Base-by-base conservation (phyloP, 176 grass and related monocot species). In the Oryza glumipatula region DNA sequence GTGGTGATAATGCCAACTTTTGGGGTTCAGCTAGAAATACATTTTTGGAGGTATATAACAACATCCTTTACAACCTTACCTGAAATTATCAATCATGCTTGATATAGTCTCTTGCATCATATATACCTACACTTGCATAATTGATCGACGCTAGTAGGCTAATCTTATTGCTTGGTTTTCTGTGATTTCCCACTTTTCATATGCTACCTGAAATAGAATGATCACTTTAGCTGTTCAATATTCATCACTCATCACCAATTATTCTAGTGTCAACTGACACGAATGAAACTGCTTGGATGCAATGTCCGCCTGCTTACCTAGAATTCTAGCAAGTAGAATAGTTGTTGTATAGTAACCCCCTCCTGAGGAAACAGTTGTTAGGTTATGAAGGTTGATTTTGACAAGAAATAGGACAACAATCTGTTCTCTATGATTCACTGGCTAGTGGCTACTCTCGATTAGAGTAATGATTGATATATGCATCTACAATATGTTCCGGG, bases 1-100 rank as follows among this genome's bases (percentile, higher is more conserved):
- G 88, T 96, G 49, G 89, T 99, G 80, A 94, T 94, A 86, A 95
- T 98, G 88, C 96, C 88, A 81, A 75, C 72, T 88, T 99, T 96
- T 87, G 96, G 93, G 45, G 78, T 99, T 73, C 96, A 99, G 76
- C 89, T 96, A 41, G 96, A 98, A 91, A 93, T 86, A 61, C 87
- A 95, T 90, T 93, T 86, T 86, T 98, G 89, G 92, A 98, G 90
- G 95, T 91, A 87, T 89, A 87, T 43, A 52, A 35, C 74, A 75
- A 52, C 70, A 68, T 80, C 68, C 11, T 79, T 79, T 9, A 73
- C 2, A 9, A 74, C 58, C 11, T 79, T 12, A 73, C 9, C 33
- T 84, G 46, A 68, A 82, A 79, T 56, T 38, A 44, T 32, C 4
- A 56, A 47, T 80, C 22, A 21, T 26, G 14, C 19, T 43, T 66